phyloP scores from a whole-genome alignment of 2,329 filamentous ascomycete species.

The Colletotrichum melonis region DNA sequence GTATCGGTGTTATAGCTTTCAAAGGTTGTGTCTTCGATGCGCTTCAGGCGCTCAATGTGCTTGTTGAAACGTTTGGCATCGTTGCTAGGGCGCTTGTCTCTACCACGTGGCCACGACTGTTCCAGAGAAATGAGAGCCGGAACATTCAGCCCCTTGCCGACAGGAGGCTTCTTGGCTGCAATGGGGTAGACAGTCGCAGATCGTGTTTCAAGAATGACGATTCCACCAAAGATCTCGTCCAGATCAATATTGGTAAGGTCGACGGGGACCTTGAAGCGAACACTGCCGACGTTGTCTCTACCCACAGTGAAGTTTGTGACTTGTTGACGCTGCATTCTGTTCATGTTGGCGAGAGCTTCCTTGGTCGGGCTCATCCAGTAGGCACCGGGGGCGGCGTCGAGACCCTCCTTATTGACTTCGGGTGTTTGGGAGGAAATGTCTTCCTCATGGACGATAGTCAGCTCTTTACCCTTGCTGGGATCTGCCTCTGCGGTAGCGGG shows the following conservation, averaged over 20 bases:
- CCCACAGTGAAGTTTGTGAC: constrained; percentile 84
- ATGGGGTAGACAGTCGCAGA: constrained; percentile 90
- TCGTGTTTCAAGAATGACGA: constrained; percentile 81
- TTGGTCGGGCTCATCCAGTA: constrained; percentile 89
- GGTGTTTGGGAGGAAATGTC: constrained; percentile 50
- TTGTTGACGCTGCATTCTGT: constrained; percentile 79
- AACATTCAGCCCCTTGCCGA: constrained; percentile 91
- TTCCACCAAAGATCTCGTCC: constrained; percentile 80
- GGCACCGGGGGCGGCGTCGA: constrained; percentile 70
- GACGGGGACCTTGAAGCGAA: constrained; percentile 84
- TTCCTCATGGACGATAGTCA: constrained; percentile 83
- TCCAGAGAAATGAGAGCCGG: constrained; percentile 88
- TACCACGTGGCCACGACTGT: constrained; percentile 89
- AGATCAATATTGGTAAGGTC: constrained; percentile 84
- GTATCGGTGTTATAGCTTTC: constrained; percentile 81
- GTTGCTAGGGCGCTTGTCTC: constrained; percentile 64
- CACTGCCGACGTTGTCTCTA: constrained; percentile 81
- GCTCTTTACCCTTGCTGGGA: constrained; percentile 78
- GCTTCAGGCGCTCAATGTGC: constrained; percentile 84
- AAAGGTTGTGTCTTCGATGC: constrained; percentile 84
- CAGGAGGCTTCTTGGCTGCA: constrained; percentile 80
- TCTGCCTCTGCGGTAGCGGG: constrained; percentile 68
- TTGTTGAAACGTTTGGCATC: constrained; percentile 77
- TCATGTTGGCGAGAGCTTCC: constrained; percentile 82
- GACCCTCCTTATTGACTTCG: constrained; percentile 39